Evolutionary conservation across 2,329 filamentous ascomycete genomes (phyloP).

Genomic region (Trichocomaceae sp.): DNA sequence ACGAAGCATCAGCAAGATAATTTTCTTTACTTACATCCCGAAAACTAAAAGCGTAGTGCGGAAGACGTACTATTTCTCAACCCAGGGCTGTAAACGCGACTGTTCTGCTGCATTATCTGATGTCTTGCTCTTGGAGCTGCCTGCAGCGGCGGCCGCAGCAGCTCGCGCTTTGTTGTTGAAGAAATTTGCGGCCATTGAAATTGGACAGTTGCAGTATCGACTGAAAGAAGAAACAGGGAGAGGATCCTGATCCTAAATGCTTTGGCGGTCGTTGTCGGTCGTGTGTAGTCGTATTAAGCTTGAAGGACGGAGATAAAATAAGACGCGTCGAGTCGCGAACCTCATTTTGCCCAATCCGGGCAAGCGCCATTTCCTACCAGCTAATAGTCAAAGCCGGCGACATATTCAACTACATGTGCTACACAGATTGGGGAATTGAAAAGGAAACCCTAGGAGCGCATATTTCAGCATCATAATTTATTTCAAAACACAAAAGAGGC

Average conservation of each 20-base stretch:
- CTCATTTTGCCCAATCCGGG: constrained; percentile 8
- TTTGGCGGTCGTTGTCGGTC: not conserved
- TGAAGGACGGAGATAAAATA: not conserved
- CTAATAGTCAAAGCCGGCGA: not conserved
- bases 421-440: too few species aligned
- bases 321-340: constrained; percentile 12
- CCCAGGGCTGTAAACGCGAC: constrained; percentile 78
- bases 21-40: not conserved
- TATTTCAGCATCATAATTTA: too few species aligned
- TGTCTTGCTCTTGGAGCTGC: constrained; percentile 59
- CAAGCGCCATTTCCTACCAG: not conserved
- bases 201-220: not conserved
- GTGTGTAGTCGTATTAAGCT: constrained; percentile 8
- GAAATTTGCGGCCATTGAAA: constrained; percentile 66
- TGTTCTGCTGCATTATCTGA: constrained; percentile 56
- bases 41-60: not conserved
- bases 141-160: constrained; percentile 58
- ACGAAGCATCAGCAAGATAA: not conserved
- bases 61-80: constrained; percentile 92
- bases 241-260: too few species aligned
- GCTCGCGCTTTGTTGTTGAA: constrained; percentile 89
- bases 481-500: too few species aligned
- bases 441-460: too few species aligned
- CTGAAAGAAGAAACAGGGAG: not conserved
- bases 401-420: too few species aligned